Conservation (phyloP, 176 grass and related monocot species). For the Bromus sterilis region DNA sequence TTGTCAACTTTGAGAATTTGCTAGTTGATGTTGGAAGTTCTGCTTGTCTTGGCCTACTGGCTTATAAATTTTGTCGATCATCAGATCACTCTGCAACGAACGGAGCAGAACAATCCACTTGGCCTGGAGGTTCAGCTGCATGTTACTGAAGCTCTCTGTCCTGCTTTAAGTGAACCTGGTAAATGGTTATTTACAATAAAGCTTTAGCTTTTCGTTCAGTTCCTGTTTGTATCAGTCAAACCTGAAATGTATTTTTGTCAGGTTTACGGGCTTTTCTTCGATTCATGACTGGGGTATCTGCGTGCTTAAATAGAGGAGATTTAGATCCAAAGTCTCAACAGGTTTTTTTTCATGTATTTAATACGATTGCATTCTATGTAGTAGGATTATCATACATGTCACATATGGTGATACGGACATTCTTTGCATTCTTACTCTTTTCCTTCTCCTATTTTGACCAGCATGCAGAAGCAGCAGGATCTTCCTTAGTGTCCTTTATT, state of each 20-base stretch:
- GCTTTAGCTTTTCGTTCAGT: conserved; percentile 19
- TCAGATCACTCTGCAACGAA: conserved; percentile 93
- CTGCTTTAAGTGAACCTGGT: conserved; percentile 99
- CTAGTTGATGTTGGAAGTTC: conserved; percentile 18
- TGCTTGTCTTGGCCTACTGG: conserved; percentile 4
- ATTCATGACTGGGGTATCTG: conserved; percentile 91
- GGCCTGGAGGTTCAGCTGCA: conserved; percentile 94
- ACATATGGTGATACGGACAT: neutral
- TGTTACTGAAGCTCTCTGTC: conserved; percentile 97
- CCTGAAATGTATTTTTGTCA: conserved; percentile 35
- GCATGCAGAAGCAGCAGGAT: conserved; percentile 82
- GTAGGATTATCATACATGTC: neutral
- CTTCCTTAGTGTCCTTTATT: conserved; percentile 96
- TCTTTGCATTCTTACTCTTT: conserved; percentile 18
- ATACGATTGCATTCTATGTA: conserved; percentile 11
- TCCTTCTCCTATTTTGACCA: conserved; percentile 33
- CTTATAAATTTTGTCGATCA: conserved; percentile 24
- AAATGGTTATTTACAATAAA: conserved; percentile 10
- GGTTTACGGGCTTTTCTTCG: conserved; percentile 89
- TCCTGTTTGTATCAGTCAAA: conserved; percentile 9
- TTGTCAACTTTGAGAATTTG: conserved; percentile 11
- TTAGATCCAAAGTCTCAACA: conserved; percentile 78
- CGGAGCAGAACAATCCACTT: conserved; percentile 83
- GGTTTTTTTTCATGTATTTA: conserved; percentile 40
- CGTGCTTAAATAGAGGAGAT: conserved; percentile 94